A percentile compares a stretch with the other conserved stretches of the same genome.
phyloP scores from a whole-genome alignment of 768 basidiomycete genomes.

The Rhizopogon rudus region DNA sequence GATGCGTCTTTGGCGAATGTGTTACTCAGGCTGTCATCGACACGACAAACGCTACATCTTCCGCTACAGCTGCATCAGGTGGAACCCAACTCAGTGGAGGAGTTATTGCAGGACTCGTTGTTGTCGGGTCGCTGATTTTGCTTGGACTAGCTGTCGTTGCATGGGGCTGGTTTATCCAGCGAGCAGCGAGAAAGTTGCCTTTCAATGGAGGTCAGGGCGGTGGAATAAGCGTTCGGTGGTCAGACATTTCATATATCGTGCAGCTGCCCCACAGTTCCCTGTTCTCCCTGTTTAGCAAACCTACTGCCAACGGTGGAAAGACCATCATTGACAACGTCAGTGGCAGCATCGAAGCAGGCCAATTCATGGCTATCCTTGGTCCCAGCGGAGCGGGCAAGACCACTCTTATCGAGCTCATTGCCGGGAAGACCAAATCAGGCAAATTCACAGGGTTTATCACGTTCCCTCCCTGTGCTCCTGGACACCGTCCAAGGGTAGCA shows the following conservation, averaged over 20 bases:
- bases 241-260: constrained; percentile 61
- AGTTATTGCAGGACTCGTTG: constrained; percentile 87
- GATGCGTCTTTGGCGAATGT: constrained; percentile 87
- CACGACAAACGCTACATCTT: constrained; percentile 33
- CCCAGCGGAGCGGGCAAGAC: constrained; percentile 94
- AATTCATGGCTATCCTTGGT: constrained; percentile 89
- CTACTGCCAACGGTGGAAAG: constrained; percentile 28
- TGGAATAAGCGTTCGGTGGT: constrained; percentile 67
- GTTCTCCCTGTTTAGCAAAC: background rate
- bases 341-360: constrained; percentile 71
- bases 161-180: constrained; percentile 58
- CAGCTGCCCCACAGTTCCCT: constrained; percentile 17
- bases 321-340: constrained; percentile 67
- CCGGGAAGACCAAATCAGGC: constrained; percentile 78
- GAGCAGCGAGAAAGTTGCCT: constrained; percentile 48
- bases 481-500: constrained; percentile 53
- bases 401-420: constrained; percentile 86
- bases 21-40: constrained; percentile 78
- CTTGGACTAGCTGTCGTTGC: constrained; percentile 54
- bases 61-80: constrained; percentile 20
- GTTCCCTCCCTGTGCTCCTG: constrained; percentile 37
- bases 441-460: constrained; percentile 57
- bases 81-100: constrained; percentile 62
- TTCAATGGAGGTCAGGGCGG: constrained; percentile 36
- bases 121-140: constrained; percentile 65